These are phyloP conservation scores for Pleoardoris graminearum DNA, from an alignment of 2,329 filamentous ascomycete species.

Conservation along the genomic window DNA sequence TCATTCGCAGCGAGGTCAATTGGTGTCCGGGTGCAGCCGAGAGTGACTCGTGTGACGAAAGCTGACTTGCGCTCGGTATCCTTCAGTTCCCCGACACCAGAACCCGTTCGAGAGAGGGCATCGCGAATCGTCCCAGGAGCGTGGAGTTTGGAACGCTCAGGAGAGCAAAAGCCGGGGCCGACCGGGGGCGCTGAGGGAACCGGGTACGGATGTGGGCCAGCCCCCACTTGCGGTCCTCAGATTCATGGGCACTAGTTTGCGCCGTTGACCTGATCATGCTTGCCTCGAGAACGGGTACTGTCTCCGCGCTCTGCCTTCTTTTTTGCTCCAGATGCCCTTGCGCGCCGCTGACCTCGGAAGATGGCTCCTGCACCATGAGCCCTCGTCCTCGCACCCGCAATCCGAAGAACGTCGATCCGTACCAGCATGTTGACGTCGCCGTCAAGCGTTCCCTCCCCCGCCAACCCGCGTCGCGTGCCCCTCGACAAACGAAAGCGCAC, in stretches of 20 bases:
- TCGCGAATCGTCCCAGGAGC: background rate
- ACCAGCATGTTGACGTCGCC: conserved; percentile 5
- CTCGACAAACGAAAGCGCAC: conserved; percentile 51
- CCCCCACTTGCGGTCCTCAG: conserved; percentile 1
- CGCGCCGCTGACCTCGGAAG: background rate
- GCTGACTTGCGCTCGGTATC: too few relatives aligned
- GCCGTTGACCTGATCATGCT: background rate
- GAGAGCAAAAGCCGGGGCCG: background rate
- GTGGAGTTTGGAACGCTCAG: too few relatives aligned
- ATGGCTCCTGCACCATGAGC: conserved; percentile 5
- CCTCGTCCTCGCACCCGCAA: background rate
- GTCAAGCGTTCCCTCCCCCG: conserved; percentile 21
- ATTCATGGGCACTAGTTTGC: conserved; percentile 4
- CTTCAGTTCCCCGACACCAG: too few relatives aligned
- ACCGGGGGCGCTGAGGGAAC: background rate
- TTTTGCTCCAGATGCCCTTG: conserved; percentile 3
- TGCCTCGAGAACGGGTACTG: background rate
- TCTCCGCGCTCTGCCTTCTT: background rate
- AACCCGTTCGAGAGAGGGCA: too few relatives aligned
- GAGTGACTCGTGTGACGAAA: too few relatives aligned
- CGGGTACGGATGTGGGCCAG: background rate
- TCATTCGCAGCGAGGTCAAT: too few relatives aligned
- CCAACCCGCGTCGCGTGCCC: conserved; percentile 45
- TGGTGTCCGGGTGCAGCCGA: too few relatives aligned
- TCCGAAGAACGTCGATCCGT: background rate